Evolutionary conservation across 2,329 filamentous ascomycete genomes (phyloP).

Genomic region (Aureobasidium sp.): DNA sequence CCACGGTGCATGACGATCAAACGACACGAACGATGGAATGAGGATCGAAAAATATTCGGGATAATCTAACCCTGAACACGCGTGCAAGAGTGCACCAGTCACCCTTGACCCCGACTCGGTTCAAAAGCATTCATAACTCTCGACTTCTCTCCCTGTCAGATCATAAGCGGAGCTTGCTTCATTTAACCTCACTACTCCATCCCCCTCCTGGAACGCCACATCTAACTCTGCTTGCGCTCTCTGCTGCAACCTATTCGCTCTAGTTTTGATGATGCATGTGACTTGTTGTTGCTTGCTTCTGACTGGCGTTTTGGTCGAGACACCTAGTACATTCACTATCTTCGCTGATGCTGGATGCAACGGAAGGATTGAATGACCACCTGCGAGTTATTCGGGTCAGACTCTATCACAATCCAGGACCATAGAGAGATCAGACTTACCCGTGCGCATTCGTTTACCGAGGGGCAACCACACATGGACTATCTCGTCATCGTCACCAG

Average conservation of each 20-base stretch:
- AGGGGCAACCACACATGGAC: constrained; percentile 24
- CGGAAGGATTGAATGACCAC: constrained; percentile 20
- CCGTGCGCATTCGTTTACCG: constrained; percentile 18
- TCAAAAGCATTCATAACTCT: constrained; percentile 24
- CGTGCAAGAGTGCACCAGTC: background rate
- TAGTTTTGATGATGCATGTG: background rate
- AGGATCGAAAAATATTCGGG: background rate
- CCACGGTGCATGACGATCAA: constrained; percentile 17
- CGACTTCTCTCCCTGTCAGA: constrained; percentile 26
- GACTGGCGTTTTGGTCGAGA: background rate
- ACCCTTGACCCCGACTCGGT: constrained; percentile 7
- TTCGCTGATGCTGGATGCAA: constrained; percentile 20
- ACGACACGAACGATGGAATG: background rate
- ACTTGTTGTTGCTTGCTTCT: background rate
- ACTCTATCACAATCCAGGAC: background rate
- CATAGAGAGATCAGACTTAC: constrained; percentile 15
- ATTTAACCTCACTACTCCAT: constrained; percentile 26
- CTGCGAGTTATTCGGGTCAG: constrained; percentile 12
- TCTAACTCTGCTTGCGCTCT: background rate
- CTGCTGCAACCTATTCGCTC: background rate
- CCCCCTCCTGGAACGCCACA: constrained; percentile 22
- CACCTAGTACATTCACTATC: constrained; percentile 1
- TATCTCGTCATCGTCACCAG: constrained; percentile 15
- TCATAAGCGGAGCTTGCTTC: constrained; percentile 21
- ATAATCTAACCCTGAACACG: background rate